Evolutionary conservation across 2,329 filamentous ascomycete species (phyloP), one percentile per base, ranked within the genome.

Genomic region (Alternaria arbusti): DNA sequence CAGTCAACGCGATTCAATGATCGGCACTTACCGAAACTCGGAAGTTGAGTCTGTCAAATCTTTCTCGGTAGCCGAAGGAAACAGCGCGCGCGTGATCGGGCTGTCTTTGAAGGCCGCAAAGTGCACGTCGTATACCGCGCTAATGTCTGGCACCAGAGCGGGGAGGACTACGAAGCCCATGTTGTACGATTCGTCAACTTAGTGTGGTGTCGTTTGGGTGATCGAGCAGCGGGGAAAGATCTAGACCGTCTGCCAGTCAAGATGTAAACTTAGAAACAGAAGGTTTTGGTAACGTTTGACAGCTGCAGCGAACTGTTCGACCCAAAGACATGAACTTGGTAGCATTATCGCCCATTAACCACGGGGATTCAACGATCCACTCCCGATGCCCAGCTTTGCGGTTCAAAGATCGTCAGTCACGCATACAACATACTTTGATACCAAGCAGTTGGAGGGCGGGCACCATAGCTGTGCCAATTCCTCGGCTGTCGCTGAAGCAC

Each of bases 91-190:
- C 50, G 83, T 76, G 66, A 85, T 82, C 32, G 81, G 63, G 9
- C 75, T 74, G 58, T 80, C 78, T 71, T 82, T 74, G 74, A 85
- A 85, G 44, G 83, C 81, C 20, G 75, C 71, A 64, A 85, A 85
- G 74, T 85, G 85, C 54, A 80, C 75, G 60, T 84, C 80, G 74
- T 85, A 85, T 32, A 85, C 78, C 32, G 74, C 74, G 28, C 78
- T 76, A 70, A 85, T 84, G 67, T 85, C 84, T 6, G 82, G 79
- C 59, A 84, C 80, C 32, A 84, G 73, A 13, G 83, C 82, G 22
- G 84, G 84, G 22, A 82, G 71, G n/a, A 85, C 78, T 25, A 80
- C 76, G 59, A 81, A 81, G 15, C 68, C 70, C 71, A 75, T 75
- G 17, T 32, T 57, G 30, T 49, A 15, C 17, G 12, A 23, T 30